Evolutionary conservation across 306 rosid species (phyloP), one percentile per base, ranked within the genome.

Genomic region (Hippophae rhamnoides): DNA sequence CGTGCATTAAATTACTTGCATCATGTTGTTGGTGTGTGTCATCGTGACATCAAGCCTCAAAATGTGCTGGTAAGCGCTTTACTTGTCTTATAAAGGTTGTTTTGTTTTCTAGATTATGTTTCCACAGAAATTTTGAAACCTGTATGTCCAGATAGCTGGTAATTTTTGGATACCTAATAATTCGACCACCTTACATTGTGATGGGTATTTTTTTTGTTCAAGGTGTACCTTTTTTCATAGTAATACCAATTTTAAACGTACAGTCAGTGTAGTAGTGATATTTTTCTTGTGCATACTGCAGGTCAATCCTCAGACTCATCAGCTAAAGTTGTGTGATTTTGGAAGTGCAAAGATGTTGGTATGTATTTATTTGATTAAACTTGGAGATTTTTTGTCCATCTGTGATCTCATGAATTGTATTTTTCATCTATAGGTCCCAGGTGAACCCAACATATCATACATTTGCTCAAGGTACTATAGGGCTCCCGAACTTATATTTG

Each of bases 281-380:
- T 46, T 18, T 58, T 18, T 68, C 41, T 56, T 52, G 46, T 77
- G 47, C 54, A 60, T 66, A 3, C 59, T 56, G 71, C 78, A 86
- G 95, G 95, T 86, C 56, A 83, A 86, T 80, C 78, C 92, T 26
- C 87, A 80, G 54, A 81, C 86, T 14, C 97, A 89, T 78, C 93
- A 89, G 82, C 82, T 89, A 10, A 86, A 86, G 84, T 82, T 89
- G 68, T 89, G 97, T 50, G 97, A 89, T 76, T 89, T 86, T 73
- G 97, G 97, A 66, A 89, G 97, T 50, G 95, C 97, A 67, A 89
- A 89, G 86, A 84, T 80, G 89, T 72, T 89, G 92, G 97, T 89
- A 76, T 54, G 84, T 60, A 18, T 47, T 1, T 41, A 43, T 48
- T 41, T 43, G 23, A 58, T 52, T 62, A 43, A 57, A 50, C 25